Evolutionary conservation across 164 flowering plant species (phyloP), one percentile per base, ranked within the genome.

Genomic region (Euptelea pleiosperma): DNA sequence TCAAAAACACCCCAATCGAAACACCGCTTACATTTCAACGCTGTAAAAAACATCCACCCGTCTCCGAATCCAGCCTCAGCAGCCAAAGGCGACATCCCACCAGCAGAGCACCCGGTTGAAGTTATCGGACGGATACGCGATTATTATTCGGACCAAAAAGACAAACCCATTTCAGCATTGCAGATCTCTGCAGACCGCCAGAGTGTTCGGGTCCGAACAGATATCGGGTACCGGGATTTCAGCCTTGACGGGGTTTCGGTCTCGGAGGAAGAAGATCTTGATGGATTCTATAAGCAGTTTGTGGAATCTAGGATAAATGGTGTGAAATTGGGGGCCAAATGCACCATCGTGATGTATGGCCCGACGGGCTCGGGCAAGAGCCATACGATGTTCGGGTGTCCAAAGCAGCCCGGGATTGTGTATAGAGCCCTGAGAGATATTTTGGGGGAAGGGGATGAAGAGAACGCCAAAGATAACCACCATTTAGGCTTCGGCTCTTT

Each of bases 301-400:
- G 84, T 93, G 4, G 77, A 82, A 61, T 79, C 86, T 2, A 82
- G 99, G 75, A 85, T 93, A 7, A 60, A 65, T 47, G 91, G 89
- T 2, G 97, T 93, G 58, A 87, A 88, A 48, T 36, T 82, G 71
- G 99, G 99, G 26, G 82, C 70, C 0, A 93, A 90, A 50, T 93
- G 99, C 37, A 93, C 99, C 0, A 68, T 93, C 0, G 86, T 93
- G 99, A 93, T 88, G 97, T 93, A 93, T 45, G 99, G 99, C 0
- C 99, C 99, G 0, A 93, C 99, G 0, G 99, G 99, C 0, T 75
- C 97, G 1, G 99, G 97, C 15, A 93, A 93, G 77, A 93, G 99
- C 56, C 89, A 90, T 65, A 93, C 96, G 0, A 93, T 93, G 99
- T 93, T 93, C 63, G 99, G 99, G 61, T 83, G 85, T 60, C 8